These are phyloP conservation scores for Afroboletus lepidellus DNA, from an alignment of 1,284 basidiomycete genomes.

Conservation along the genomic window DNA sequence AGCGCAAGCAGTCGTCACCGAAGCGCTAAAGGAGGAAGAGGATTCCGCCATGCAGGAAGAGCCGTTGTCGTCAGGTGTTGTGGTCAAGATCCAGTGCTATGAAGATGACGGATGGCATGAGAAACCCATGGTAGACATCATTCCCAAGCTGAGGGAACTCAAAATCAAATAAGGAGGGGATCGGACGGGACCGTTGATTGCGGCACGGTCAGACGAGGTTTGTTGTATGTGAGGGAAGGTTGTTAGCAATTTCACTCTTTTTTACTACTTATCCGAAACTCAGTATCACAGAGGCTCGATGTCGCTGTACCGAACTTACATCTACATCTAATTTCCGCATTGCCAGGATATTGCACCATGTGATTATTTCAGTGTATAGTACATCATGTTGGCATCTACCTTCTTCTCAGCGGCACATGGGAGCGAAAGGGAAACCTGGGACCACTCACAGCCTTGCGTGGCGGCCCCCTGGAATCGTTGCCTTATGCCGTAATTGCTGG, in stretches of 20 bases:
- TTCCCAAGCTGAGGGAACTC: constrained; percentile 28
- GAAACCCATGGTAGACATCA: constrained; percentile 26
- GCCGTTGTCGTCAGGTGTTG: background rate
- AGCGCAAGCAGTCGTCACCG: background rate
- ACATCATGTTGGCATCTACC: background rate
- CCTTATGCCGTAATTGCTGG: constrained; percentile 13
- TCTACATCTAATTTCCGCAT: background rate
- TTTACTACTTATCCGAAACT: background rate
- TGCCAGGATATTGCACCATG: background rate
- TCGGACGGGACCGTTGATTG: background rate
- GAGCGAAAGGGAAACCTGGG: background rate
- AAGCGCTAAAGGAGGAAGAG: background rate
- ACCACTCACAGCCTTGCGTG: constrained; percentile 15
- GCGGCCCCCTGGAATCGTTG: background rate
- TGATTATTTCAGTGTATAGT: background rate
- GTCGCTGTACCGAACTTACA: background rate
- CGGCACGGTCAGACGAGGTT: background rate
- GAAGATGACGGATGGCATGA: constrained; percentile 25
- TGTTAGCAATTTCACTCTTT: background rate
- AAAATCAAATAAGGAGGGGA: constrained; percentile 14
- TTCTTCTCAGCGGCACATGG: background rate
- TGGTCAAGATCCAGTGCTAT: constrained; percentile 17
- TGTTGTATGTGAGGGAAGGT: background rate
- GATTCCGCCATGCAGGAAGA: background rate
- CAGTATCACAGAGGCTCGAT: background rate